Percentiles rank a stretch among this genome's conserved stretches.
Conservation (phyloP, 805 yeast species). For the Alloascoidea africana region DNA sequence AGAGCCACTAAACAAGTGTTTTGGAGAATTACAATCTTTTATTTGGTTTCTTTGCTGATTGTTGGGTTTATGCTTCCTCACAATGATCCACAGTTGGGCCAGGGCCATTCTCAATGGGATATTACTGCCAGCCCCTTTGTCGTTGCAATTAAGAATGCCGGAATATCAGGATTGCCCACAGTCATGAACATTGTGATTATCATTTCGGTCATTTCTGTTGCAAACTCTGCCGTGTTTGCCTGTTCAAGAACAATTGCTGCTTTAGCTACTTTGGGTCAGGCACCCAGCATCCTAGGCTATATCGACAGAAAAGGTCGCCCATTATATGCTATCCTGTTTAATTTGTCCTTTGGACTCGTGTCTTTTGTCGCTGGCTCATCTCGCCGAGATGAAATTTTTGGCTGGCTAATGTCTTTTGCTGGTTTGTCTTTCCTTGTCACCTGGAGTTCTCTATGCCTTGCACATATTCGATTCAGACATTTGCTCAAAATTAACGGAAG, state of each 20-base stretch:
- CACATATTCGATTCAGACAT: slow-evolving; percentile 48
- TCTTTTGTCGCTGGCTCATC: slow-evolving; percentile 42
- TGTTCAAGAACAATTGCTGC: slow-evolving; percentile 50
- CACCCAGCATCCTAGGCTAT: slow-evolving; percentile 39
- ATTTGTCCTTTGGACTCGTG: slow-evolving; percentile 37
- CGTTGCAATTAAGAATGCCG: slow-evolving; percentile 26
- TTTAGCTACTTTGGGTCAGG: slow-evolving; percentile 41
- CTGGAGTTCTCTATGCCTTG: slow-evolving; percentile 44
- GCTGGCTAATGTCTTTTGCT: slow-evolving; percentile 52
- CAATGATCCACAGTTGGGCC: slow-evolving; percentile 42
- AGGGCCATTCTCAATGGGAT: slow-evolving; percentile 28
- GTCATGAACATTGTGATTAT: slow-evolving; percentile 44
- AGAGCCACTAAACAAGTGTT: slow-evolving; percentile 66
- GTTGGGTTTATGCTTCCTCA: slow-evolving; percentile 67
- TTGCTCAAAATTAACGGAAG: slow-evolving; percentile 51
- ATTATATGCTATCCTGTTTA: slow-evolving; percentile 34
- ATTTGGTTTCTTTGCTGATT: slow-evolving; percentile 57
- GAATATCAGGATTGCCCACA: slow-evolving; percentile 29
- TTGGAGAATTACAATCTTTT: slow-evolving; percentile 49
- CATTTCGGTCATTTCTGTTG: slow-evolving; percentile 47
- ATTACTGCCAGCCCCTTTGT: slow-evolving; percentile 32
- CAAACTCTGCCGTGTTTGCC: slow-evolving; percentile 50
- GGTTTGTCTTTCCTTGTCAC: slow-evolving; percentile 48
- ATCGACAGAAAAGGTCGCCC: slow-evolving; percentile 60
- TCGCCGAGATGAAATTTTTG: slow-evolving; percentile 34